These are phyloP conservation scores for Hypoxylon cercidicola DNA, from an alignment of 495 filamentous ascomycete species.

Conservation along the genomic window DNA sequence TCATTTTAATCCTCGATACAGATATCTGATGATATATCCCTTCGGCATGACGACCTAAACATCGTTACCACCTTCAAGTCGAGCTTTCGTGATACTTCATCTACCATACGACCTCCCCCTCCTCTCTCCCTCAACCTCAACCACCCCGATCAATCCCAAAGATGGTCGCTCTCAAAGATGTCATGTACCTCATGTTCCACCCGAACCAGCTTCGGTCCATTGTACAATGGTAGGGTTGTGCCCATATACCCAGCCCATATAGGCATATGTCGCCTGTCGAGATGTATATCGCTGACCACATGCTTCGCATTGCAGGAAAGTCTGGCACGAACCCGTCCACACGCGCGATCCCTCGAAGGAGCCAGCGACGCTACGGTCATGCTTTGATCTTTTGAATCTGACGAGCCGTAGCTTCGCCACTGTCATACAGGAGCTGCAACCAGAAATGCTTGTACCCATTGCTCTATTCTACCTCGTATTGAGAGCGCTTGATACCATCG, in stretches of 20 bases:
- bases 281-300: slow-evolving; percentile 28
- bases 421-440: slow-evolving; percentile 95
- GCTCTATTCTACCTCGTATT: slow-evolving; percentile 94
- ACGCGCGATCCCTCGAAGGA: slow-evolving; percentile 81
- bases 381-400: slow-evolving; percentile 85
- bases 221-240: slow-evolving; percentile 94
- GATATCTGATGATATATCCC: slow-evolving; percentile 16
- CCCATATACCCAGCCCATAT: not conserved
- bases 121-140: slow-evolving; percentile 5
- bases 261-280: not conserved
- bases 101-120: not conserved
- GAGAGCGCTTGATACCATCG: slow-evolving; percentile 92
- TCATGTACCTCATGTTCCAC: slow-evolving; percentile 82
- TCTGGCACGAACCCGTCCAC: slow-evolving; percentile 95
- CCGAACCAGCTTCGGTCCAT: slow-evolving; percentile 82
- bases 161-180: slow-evolving; percentile 60
- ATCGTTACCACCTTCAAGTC: slow-evolving; percentile 4
- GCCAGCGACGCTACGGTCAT: slow-evolving; percentile 73
- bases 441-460: slow-evolving; percentile 89
- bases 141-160: slow-evolving; percentile 31
- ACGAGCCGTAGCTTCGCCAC: slow-evolving; percentile 93
- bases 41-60: slow-evolving; percentile 15
- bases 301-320: slow-evolving; percentile 70
- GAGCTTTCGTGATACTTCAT: not conserved
- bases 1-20: slow-evolving; percentile 7